phyloP scores from a whole-genome alignment of 805 yeast genomes.

The Yamadazyma scolyti region DNA sequence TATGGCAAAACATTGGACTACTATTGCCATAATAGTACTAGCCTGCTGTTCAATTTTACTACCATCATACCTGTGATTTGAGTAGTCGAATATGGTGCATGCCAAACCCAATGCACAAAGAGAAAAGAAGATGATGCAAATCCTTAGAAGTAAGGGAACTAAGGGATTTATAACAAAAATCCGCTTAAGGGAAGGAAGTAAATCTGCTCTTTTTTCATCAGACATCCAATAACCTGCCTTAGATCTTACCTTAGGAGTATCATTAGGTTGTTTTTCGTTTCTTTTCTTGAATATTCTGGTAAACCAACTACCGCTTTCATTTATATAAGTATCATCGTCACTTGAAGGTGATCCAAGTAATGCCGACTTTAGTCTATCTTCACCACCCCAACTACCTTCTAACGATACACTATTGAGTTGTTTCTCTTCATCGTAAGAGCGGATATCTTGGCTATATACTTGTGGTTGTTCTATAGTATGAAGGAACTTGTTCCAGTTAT shows the following conservation, averaged over 20 bases:
- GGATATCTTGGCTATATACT: constrained; percentile 26
- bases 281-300: constrained; percentile 3
- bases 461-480: constrained; percentile 44
- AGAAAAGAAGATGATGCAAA: constrained; percentile 47
- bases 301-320: constrained; percentile 8
- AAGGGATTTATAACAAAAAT: constrained; percentile 72
- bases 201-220: constrained; percentile 54
- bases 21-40: constrained; percentile 88
- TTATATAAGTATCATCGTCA: constrained; percentile 24
- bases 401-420: no score
- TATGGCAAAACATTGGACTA: constrained; percentile 75
- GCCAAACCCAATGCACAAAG: constrained; percentile 73
- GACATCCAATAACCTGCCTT: constrained; percentile 71
- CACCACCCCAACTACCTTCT: constrained; percentile 66
- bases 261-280: constrained; percentile 16
- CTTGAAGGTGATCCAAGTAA: constrained; percentile 37
- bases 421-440: constrained; percentile 36
- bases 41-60: constrained; percentile 65
- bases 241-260: constrained; percentile 41
- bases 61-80: constrained; percentile 30
- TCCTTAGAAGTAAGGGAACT: constrained; percentile 72
- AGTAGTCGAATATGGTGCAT: constrained; percentile 46
- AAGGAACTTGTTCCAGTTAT: constrained; percentile 52
- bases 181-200: constrained; percentile 59
- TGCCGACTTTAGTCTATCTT: constrained; percentile 52